phyloP scores from a whole-genome alignment of 805 yeast genomes.

The Cyberlindnera subsufficiens region DNA sequence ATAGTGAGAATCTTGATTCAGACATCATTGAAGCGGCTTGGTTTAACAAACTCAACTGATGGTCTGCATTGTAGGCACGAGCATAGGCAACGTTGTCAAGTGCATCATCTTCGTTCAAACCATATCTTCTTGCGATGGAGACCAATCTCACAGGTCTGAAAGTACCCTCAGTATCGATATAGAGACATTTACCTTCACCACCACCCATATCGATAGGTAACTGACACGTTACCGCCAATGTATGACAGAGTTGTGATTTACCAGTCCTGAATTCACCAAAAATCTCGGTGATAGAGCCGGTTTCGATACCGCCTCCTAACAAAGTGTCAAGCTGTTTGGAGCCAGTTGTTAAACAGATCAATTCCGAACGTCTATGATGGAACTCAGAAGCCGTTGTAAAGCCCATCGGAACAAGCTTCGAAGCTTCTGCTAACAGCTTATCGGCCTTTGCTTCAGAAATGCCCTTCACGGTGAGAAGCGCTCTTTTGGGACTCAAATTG shows the following conservation, averaged over 20 bases:
- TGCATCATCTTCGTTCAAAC: constrained; percentile 89
- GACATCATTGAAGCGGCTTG: constrained; percentile 97
- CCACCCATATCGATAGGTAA: constrained; percentile 96
- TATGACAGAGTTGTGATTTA: constrained; percentile 94
- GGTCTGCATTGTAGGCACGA: constrained; percentile 95
- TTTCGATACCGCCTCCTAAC: constrained; percentile 94
- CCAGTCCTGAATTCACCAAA: constrained; percentile 98
- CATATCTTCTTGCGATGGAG: constrained; percentile 86
- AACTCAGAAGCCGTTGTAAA: constrained; percentile 96
- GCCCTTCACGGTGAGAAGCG: constrained; percentile 74
- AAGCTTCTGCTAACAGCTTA: constrained; percentile 72
- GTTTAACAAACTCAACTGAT: constrained; percentile 78
- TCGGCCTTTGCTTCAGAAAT: constrained; percentile 96
- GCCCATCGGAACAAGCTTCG: constrained; percentile 88
- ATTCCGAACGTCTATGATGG: constrained; percentile 81
- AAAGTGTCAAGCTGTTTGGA: constrained; percentile 90
- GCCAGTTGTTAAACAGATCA: constrained; percentile 92
- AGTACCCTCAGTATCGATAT: constrained; percentile 96
- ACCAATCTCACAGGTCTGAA: constrained; percentile 88
- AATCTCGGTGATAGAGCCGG: constrained; percentile 93
- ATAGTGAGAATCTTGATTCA: constrained; percentile 80
- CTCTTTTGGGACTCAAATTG: constrained; percentile 56
- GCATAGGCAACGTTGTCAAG: constrained; percentile 96
- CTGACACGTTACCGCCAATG: constrained; percentile 94
- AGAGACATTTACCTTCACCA: constrained; percentile 95